Evolutionary conservation across 1,139 yeast genomes (phyloP), one percentile per base, ranked within the genome.

Genomic region (Candida sanyaensis): DNA sequence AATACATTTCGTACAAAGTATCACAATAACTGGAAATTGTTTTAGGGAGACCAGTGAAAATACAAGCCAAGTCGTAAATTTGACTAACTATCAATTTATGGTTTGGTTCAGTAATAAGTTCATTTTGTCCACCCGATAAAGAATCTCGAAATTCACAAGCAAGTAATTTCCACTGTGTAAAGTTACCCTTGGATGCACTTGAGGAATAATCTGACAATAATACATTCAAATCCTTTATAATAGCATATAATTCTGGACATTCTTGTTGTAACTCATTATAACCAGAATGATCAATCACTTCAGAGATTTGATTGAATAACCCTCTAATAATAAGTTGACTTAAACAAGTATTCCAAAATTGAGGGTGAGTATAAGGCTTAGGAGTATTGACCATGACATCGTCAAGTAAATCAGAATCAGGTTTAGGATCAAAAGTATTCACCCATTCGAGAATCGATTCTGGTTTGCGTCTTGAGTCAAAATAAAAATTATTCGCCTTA

Each of bases 1-100:
- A 73, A 42, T 82, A 74, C 17, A 84, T 75, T 59, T 88, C 96
- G 62, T 83, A 87, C 96, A 96, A 89, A 1, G 79, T 68, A 6
- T 70, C 68, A 32, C 86, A 74, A 47, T 65, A 70, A 12, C 66
- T 68, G 2, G 80, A 61, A 26, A 84, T 83, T 0, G 82, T 68
- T 39, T 73, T 72, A 10, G 79, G 75, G 45, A 79, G 74, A 1
- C 92, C 92, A 1, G 83, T 73, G 47, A 80, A 58, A 4, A 78
- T 69, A 36, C 73, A 64, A 2, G 78, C 56, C 32, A 81, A 55
- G 44, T 77, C 80, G 48, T 66, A 65, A 12, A 81, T 63, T 54
- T 77, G 81, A 37, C 67, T 60, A 5, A 72, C 64, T 26, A 79
- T 66, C 5, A 56, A 56, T 24, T 50, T 47, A 47, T 65, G 58